phyloP scores from a whole-genome alignment of 2,329 filamentous ascomycete genomes.

The Ceratocystis smalleyi region DNA sequence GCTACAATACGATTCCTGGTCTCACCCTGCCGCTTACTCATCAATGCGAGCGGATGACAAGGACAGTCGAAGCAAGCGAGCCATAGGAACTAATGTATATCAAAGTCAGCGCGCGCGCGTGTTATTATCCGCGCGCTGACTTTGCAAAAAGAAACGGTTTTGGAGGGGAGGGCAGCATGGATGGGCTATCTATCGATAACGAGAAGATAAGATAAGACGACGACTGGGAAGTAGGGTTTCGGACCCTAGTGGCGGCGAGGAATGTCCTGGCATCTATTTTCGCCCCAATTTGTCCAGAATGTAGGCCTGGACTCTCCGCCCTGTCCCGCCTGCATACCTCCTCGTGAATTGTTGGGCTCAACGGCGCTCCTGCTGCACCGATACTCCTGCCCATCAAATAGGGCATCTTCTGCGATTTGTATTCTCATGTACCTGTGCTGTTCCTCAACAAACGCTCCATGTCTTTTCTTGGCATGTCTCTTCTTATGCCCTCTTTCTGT shows the following conservation, averaged over 20 bases:
- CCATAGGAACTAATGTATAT: background rate
- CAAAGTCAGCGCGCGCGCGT: background rate
- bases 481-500: background rate
- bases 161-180: background rate
- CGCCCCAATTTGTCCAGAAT: too few relatives aligned
- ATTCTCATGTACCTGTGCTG: background rate
- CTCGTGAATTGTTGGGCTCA: too few relatives aligned
- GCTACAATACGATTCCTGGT: too few relatives aligned
- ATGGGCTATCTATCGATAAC: background rate
- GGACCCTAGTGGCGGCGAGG: too few relatives aligned
- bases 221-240: background rate
- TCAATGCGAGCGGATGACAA: too few relatives aligned
- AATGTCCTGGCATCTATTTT: too few relatives aligned
- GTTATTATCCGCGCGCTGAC: background rate
- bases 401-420: background rate
- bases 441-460: background rate
- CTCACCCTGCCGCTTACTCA: too few relatives aligned
- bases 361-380: too few relatives aligned
- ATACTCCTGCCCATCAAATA: too few relatives aligned
- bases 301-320: too few relatives aligned
- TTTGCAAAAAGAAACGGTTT: background rate
- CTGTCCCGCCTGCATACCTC: too few relatives aligned
- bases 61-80: background rate
- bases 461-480: background rate
- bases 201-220: background rate